Percentiles rank a stretch among this genome's conserved stretches.
These are phyloP conservation scores for Haematococcus lacustris DNA, from an alignment of 139 green algal genomes.

Conservation along the genomic window DNA sequence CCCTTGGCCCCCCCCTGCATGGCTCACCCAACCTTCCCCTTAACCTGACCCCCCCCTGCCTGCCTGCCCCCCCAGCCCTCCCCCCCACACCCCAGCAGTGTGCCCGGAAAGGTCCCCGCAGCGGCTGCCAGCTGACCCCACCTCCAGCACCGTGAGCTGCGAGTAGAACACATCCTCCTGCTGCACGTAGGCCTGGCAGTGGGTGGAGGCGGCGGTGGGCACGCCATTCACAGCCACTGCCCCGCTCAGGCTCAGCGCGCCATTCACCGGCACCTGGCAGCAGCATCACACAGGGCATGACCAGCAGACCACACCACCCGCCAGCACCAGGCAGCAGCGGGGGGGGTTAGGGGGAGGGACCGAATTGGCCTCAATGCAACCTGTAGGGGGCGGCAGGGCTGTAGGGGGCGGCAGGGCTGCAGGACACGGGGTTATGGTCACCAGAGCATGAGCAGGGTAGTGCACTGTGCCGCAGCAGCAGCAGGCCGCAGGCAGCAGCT, in stretches of 20 bases:
- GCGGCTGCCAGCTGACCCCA: no score
- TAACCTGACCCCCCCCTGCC: no score
- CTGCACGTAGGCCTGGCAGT: conserved; percentile 70
- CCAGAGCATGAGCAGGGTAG: neutral
- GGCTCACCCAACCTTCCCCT: no score
- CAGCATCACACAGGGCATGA: neutral
- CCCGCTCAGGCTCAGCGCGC: conserved; percentile 19
- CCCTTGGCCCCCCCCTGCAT: no score
- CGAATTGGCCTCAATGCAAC: no score
- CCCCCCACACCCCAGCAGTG: no score
- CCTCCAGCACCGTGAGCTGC: conserved; percentile 61
- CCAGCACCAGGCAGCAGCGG: neutral
- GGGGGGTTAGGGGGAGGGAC: no score
- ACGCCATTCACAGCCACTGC: conserved; percentile 38
- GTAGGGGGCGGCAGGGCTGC: no score
- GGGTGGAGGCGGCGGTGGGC: conserved; percentile 6
- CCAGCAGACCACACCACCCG: conserved; percentile 2
- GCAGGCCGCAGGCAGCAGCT: neutral
- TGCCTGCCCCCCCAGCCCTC: no score
- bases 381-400: neutral
- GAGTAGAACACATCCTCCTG: conserved; percentile 93
- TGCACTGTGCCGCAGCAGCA: neutral
- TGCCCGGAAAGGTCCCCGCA: no score
- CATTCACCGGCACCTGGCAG: neutral
- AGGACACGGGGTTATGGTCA: no score